Evolutionary conservation across 305 asterid species (phyloP).

Genomic region (Salvia sclarea): DNA sequence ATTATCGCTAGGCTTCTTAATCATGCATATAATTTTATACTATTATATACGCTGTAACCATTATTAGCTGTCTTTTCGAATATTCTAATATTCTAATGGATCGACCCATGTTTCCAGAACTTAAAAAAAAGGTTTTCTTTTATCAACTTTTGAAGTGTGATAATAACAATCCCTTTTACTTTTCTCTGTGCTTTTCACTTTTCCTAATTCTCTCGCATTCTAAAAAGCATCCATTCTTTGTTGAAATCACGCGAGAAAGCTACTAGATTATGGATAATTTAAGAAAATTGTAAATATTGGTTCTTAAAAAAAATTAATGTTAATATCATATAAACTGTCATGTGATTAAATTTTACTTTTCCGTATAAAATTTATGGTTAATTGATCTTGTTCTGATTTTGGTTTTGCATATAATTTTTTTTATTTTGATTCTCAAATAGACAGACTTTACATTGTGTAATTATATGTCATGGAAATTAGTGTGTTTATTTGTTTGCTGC

Average conservation of each 20-base stretch:
- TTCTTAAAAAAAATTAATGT: no score
- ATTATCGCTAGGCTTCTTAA: background rate
- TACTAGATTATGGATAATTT: background rate
- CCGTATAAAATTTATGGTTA: no score
- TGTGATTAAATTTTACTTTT: no score
- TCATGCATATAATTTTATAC: constrained; percentile 12
- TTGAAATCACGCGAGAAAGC: background rate
- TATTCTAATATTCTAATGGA: constrained; percentile 7
- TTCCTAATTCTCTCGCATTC: constrained; percentile 21
- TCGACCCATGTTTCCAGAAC: constrained; percentile 15
- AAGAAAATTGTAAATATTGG: no score
- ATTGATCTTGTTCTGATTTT: no score
- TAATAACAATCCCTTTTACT: background rate
- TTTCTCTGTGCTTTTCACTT: constrained; percentile 23
- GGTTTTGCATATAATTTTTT: no score
- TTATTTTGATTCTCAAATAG: no score
- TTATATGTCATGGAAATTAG: no score
- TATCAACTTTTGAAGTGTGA: constrained; percentile 15
- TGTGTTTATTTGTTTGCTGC: no score
- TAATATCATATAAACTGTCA: no score
- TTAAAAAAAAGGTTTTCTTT: background rate
- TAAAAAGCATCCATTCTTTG: constrained; percentile 22
- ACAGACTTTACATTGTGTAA: no score
- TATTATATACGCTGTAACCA: background rate
- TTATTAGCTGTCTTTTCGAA: constrained; percentile 3